Percentiles rank a stretch among this genome's conserved stretches.
phyloP scores from a whole-genome alignment of 2,329 filamentous ascomycete genomes.

The Microcera coccophila region DNA sequence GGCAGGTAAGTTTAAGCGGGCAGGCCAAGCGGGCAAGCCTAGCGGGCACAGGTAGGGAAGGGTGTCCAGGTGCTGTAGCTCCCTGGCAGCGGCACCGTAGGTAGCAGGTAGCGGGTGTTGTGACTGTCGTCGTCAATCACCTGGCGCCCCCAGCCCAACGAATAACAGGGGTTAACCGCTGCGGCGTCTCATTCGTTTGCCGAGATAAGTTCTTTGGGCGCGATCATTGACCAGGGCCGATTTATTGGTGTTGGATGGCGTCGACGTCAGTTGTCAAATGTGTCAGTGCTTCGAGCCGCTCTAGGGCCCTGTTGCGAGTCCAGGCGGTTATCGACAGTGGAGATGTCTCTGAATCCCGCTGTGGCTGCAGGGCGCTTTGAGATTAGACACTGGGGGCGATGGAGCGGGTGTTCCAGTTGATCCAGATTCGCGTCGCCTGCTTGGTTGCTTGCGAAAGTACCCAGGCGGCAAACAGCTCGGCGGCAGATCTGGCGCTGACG shows the following conservation, averaged over 20 bases:
- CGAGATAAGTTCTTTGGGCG: constrained; percentile 16
- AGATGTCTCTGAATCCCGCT: neutral
- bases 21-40: too few species aligned
- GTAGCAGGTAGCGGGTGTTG: neutral
- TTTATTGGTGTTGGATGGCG: constrained; percentile 1
- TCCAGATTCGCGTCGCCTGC: neutral
- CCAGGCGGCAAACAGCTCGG: neutral
- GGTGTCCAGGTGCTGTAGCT: neutral
- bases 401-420: neutral
- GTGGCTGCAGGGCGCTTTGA: neutral
- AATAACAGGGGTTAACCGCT: constrained; percentile 30
- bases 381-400: neutral
- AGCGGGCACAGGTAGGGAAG: neutral
- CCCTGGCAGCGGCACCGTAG: neutral
- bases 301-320: neutral
- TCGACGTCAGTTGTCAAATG: neutral
- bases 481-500: neutral
- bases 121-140: neutral
- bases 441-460: neutral
- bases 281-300: neutral
- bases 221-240: constrained; percentile 28
- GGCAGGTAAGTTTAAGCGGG: too few species aligned
- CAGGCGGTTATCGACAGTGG: neutral
- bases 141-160: constrained; percentile 6
- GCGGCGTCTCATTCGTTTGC: constrained; percentile 33